Evolutionary conservation across 2,329 filamentous ascomycete genomes (phyloP).

Genomic region (Pestalotiopsis sp.): DNA sequence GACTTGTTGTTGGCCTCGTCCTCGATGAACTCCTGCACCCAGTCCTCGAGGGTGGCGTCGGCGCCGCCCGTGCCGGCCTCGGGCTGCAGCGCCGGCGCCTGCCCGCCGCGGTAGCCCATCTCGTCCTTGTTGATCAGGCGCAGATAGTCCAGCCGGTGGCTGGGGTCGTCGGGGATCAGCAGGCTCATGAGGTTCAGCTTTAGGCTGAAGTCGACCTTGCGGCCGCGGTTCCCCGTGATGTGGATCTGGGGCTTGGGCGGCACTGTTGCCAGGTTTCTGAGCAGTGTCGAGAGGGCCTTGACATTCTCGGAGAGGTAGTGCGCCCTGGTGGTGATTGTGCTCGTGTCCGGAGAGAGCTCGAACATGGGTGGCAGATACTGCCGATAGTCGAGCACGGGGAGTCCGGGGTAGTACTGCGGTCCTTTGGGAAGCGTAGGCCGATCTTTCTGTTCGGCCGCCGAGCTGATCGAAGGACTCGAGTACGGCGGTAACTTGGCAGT

Average conservation of each 20-base stretch:
- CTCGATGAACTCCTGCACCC: conserved; percentile 51
- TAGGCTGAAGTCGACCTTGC: conserved; percentile 53
- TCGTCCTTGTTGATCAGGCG: conserved; percentile 53
- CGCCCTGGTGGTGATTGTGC: conserved; percentile 48
- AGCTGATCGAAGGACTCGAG: conserved; percentile 27
- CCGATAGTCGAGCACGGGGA: conserved; percentile 53
- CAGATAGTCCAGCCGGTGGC: conserved; percentile 54
- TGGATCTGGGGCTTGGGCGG: conserved; percentile 59
- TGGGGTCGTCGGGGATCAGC: conserved; percentile 50
- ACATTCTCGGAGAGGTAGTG: conserved; percentile 51
- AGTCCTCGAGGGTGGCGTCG: conserved; percentile 49
- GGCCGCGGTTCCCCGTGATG: conserved; percentile 48
- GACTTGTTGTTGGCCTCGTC: conserved; percentile 48
- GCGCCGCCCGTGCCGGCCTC: conserved; percentile 34
- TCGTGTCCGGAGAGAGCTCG: conserved; percentile 51
- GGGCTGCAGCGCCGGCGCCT: conserved; percentile 44
- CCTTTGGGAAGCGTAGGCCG: conserved; percentile 22
- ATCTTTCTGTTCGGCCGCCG: conserved; percentile 17
- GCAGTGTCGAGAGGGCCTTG: conserved; percentile 46
- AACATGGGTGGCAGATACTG: conserved; percentile 56
- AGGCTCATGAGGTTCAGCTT: conserved; percentile 58
- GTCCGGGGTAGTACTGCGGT: conserved; percentile 46
- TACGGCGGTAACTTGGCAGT: conserved; percentile 28
- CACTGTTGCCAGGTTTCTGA: conserved; percentile 52
- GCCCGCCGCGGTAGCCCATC: conserved; percentile 51